These are phyloP conservation scores for Sanghuangporus weigelae DNA, from an alignment of 1,284 basidiomycete species.

Conservation along the genomic window DNA sequence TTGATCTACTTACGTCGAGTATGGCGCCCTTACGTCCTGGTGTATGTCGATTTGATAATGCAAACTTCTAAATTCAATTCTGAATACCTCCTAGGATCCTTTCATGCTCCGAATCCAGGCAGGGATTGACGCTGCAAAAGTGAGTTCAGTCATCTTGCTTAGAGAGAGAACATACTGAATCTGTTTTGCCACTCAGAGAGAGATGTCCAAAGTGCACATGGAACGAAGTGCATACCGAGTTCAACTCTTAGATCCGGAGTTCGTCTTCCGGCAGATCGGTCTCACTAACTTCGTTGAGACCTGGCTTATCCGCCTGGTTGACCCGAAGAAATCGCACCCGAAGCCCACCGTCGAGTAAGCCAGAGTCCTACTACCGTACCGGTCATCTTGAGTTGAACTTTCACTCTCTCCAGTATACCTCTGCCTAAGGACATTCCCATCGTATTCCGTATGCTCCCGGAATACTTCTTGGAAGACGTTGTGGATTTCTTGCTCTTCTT, in stretches of 20 bases:
- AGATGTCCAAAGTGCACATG: conserved; percentile 64
- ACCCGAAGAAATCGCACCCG: conserved; percentile 80
- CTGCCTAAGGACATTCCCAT: conserved; percentile 82
- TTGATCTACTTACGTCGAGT: conserved; percentile 59
- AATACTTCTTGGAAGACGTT: conserved; percentile 93
- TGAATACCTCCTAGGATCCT: conserved; percentile 42
- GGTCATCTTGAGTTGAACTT: neutral
- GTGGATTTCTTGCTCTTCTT: conserved; percentile 87
- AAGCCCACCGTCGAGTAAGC: conserved; percentile 61
- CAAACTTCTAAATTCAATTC: conserved; percentile 13
- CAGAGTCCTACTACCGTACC: neutral
- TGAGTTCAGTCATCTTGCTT: conserved; percentile 24
- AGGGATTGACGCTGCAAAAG: conserved; percentile 71
- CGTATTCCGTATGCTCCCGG: conserved; percentile 86
- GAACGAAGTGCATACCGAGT: conserved; percentile 78
- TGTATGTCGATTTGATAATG: conserved; percentile 38
- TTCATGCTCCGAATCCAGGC: conserved; percentile 63
- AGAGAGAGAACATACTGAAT: neutral
- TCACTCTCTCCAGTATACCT: conserved; percentile 55
- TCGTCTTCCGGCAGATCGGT: conserved; percentile 73
- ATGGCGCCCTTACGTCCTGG: conserved; percentile 76
- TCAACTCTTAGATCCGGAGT: conserved; percentile 83
- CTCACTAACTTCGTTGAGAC: conserved; percentile 90
- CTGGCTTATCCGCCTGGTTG: conserved; percentile 93
- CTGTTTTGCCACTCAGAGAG: conserved; percentile 36